Evolutionary conservation across 2,329 filamentous ascomycete genomes (phyloP).

Genomic region (Pseudocercospora fijiensis): DNA sequence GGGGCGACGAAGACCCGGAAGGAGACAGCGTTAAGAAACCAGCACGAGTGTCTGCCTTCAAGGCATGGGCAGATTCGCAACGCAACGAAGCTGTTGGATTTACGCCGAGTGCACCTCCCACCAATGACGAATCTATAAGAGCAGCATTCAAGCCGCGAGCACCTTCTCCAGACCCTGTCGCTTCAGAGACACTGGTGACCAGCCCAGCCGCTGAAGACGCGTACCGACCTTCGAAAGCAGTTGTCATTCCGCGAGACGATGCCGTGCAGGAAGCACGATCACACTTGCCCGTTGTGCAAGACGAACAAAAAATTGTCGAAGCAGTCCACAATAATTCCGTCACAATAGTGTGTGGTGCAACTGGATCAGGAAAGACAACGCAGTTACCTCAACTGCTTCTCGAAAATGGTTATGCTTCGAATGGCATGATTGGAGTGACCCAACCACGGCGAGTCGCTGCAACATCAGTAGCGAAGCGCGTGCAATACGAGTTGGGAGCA

Average conservation of each 20-base stretch:
- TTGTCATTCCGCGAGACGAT: slow-evolving; percentile 66
- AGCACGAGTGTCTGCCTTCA: slow-evolving; percentile 70
- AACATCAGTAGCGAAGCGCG: slow-evolving; percentile 93
- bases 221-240: slow-evolving; percentile 69
- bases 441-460: slow-evolving; percentile 93
- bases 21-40: slow-evolving; percentile 35
- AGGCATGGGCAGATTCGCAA: slow-evolving; percentile 85
- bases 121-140: slow-evolving; percentile 39
- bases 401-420: slow-evolving; percentile 84
- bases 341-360: slow-evolving; percentile 89
- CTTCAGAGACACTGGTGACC: slow-evolving; percentile 62
- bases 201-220: slow-evolving; percentile 49
- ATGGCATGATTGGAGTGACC: slow-evolving; percentile 88
- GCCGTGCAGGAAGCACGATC: slow-evolving; percentile 77
- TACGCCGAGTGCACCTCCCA: slow-evolving; percentile 50
- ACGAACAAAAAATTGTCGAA: slow-evolving; percentile 98
- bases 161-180: slow-evolving; percentile 69
- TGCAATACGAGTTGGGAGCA: slow-evolving; percentile 74
- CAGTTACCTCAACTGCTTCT: slow-evolving; percentile 95
- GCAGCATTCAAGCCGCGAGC: slow-evolving; percentile 66
- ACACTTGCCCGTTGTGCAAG: slow-evolving; percentile 82
- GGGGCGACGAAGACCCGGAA: slow-evolving; percentile 38
- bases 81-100: slow-evolving; percentile 80
- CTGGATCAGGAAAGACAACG: slow-evolving; percentile 95
- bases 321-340: slow-evolving; percentile 88